Evolutionary conservation across 2,329 filamentous ascomycete species (phyloP).

Genomic region (Aspergillus aculeatus): DNA sequence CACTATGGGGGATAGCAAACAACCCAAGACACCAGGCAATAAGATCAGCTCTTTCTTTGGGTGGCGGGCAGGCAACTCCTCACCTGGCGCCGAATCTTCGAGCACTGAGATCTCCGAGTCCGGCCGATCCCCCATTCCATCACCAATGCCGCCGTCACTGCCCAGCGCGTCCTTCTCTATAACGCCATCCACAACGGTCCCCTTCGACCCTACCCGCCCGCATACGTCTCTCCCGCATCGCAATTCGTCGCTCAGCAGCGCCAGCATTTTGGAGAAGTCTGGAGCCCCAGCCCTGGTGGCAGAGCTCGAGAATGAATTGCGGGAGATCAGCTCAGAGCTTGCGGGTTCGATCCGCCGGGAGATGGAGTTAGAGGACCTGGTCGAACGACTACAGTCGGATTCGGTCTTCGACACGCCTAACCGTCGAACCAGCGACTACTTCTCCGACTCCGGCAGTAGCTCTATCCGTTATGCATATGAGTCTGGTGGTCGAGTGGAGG

Average conservation of each 20-base stretch:
- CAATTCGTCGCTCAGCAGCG: slow-evolving; percentile 45
- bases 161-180: slow-evolving; percentile 31
- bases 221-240: slow-evolving; percentile 48
- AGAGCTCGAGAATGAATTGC: slow-evolving; percentile 91
- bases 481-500: slow-evolving; percentile 56
- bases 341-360: slow-evolving; percentile 90
- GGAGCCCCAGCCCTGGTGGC: slow-evolving; percentile 63
- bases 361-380: slow-evolving; percentile 92
- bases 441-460: slow-evolving; percentile 90
- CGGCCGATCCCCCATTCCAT: slow-evolving; percentile 58
- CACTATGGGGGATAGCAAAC: slow-evolving; percentile 33
- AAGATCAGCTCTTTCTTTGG: slow-evolving; percentile 67
- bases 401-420: slow-evolving; percentile 53
- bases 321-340: slow-evolving; percentile 88
- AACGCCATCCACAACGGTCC: slow-evolving; percentile 43
- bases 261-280: slow-evolving; percentile 41
- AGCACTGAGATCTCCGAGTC: slow-evolving; percentile 63
- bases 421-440: slow-evolving; percentile 92
- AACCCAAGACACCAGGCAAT: slow-evolving; percentile 53
- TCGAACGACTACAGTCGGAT: slow-evolving; percentile 84
- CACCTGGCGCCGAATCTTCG: slow-evolving; percentile 57
- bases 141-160: slow-evolving; percentile 48
- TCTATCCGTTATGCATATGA: slow-evolving; percentile 73
- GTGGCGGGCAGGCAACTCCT: slow-evolving; percentile 58
- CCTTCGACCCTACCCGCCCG: slow-evolving; percentile 52